Evolutionary conservation across 2,329 filamentous ascomycete genomes (phyloP).

Genomic region (Pseudocercospora pini-densiflorae): DNA sequence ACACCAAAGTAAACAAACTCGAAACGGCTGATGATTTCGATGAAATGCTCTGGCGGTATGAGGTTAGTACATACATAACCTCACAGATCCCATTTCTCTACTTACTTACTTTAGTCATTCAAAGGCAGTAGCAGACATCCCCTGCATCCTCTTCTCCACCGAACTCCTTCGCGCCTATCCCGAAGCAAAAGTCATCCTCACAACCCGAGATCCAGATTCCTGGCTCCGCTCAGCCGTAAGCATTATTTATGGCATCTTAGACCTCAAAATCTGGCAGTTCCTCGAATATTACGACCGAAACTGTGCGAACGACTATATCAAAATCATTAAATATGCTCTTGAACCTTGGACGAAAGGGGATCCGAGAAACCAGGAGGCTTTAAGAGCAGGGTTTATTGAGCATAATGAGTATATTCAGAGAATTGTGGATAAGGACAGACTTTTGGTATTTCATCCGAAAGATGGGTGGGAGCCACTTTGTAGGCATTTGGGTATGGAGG

Average conservation of each 20-base stretch:
- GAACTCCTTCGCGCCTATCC: conserved; percentile 24
- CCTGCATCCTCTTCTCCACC: conserved; percentile 19
- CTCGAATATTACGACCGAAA: not conserved
- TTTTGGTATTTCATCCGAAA: conserved; percentile 16
- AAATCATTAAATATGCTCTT: too few species aligned
- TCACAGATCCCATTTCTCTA: too few species aligned
- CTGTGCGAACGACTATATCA: too few species aligned
- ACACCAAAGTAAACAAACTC: too few species aligned
- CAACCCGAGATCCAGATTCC: conserved; percentile 59
- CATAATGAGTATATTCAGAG: conserved; percentile 17
- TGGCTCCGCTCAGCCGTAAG: conserved; percentile 30
- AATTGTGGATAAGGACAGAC: conserved; percentile 12
- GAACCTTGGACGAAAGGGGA: too few species aligned
- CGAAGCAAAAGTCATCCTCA: conserved; percentile 36
- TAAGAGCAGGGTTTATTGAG: not conserved
- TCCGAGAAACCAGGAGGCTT: too few species aligned
- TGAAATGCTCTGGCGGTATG: too few species aligned
- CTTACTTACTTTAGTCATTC: too few species aligned
- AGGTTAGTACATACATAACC: too few species aligned
- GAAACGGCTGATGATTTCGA: too few species aligned
- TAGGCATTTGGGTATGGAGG: not conserved
- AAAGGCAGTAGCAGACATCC: not conserved
- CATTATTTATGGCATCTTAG: not conserved
- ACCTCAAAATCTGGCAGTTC: not conserved
- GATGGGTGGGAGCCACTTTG: conserved; percentile 1